Evolutionary conservation across 2,329 filamentous ascomycete genomes (phyloP), one percentile per base, ranked within the genome.

Genomic region (Coniochaeta ligniaria): DNA sequence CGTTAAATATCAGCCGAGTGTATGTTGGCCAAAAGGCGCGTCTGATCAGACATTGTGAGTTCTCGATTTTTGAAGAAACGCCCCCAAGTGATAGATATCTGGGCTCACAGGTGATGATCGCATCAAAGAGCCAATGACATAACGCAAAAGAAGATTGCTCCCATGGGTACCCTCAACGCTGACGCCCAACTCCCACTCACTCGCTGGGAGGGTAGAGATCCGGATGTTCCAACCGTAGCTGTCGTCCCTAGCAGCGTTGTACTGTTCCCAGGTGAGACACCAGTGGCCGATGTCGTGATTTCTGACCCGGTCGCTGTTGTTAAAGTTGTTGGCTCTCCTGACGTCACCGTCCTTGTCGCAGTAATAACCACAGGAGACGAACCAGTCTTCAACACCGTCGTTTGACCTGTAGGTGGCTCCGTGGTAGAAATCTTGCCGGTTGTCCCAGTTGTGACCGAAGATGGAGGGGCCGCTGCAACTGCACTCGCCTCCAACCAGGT

Each of bases 401-500:
- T 31, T 31, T 31, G 26, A 31, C 16, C 50, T 2, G 5, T 55
- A n/a, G 26, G 8, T 3, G 50, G 6, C 14, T 5, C 26, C 6
- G 26, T 11, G 11, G 26, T 22, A n/a, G 26, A n/a, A n/a, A 4
- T 31, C 11, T 3, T 33, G 7, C 50, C 12, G n/a, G 26, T 55
- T n/a, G 16, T 47, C 35, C 9, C 33, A 16, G 52, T 57, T 7
- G 57, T 16, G 8, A 9, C 31, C 26, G 43, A 17, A 1, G 58
- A 22, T 7, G 43, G n/a, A 17, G 16, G 20, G 5, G n/a, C 16
- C 43, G 58, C 28, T n/a, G 41, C 58, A 20, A 31, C 35, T 4
- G 54, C 58, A 6, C 26, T 52, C 41, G 65, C 67, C 33, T 66
- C 63, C 17, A 64, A 62, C 67, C 76, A 77, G 0, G 73, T 68